These are phyloP conservation scores for Phytophthora foliorum DNA, from an alignment of 352 stramenopile genomes.

Conservation along the genomic window DNA sequence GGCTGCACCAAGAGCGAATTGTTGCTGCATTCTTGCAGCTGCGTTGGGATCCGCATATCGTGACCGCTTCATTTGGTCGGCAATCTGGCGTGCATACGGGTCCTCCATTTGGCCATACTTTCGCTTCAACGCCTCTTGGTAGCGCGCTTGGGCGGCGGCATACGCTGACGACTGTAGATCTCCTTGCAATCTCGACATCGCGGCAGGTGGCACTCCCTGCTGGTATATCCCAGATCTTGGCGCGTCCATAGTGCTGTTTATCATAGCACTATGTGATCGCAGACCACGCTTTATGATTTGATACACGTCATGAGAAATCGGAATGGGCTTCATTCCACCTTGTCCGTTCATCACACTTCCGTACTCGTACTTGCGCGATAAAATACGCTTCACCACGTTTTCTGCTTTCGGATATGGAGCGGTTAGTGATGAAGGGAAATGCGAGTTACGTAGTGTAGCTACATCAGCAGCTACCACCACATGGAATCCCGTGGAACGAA, in stretches of 20 bases:
- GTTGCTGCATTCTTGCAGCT: constrained; percentile 31
- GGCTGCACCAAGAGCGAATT: constrained; percentile 14
- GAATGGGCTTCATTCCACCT: constrained; percentile 40
- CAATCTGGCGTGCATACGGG: constrained; percentile 31
- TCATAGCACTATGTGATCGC: constrained; percentile 29
- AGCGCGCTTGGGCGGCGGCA: constrained; percentile 32
- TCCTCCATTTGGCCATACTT: constrained; percentile 41
- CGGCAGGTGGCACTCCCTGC: constrained; percentile 25
- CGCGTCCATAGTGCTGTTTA: constrained; percentile 31
- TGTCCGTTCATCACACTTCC: constrained; percentile 45
- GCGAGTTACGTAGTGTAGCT: constrained; percentile 26
- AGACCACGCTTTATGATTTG: constrained; percentile 42
- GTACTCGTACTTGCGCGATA: constrained; percentile 68
- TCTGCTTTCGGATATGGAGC: constrained; percentile 55
- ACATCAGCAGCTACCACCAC: constrained; percentile 36
- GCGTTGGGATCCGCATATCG: constrained; percentile 28
- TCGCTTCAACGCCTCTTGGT: constrained; percentile 50
- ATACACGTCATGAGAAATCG: constrained; percentile 61
- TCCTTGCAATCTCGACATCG: constrained; percentile 36
- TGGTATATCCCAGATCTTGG: constrained; percentile 26
- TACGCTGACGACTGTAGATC: constrained; percentile 37
- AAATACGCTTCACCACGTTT: constrained; percentile 46
- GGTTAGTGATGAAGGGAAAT: constrained; percentile 50
- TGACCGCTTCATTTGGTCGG: constrained; percentile 48
- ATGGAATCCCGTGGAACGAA: constrained; percentile 49